These are phyloP conservation scores for Tylopilus felleus DNA, from an alignment of 768 basidiomycete species.

Conservation along the genomic window DNA sequence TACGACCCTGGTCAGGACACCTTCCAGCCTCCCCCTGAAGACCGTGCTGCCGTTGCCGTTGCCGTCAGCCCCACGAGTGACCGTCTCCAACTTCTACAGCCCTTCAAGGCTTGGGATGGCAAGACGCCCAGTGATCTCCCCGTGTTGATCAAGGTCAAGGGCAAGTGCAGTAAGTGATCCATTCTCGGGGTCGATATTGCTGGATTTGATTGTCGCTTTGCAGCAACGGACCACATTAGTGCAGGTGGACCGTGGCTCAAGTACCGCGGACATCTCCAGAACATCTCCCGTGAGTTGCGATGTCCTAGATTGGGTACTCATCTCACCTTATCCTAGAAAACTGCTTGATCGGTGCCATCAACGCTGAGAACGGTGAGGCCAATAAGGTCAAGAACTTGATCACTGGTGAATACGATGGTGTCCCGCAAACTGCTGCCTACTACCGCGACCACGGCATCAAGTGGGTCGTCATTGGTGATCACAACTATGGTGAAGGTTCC, in stretches of 20 bases:
- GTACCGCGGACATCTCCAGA: constrained; percentile 97
- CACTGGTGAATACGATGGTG: constrained; percentile 80
- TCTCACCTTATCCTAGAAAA: constrained; percentile 56
- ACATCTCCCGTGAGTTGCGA: constrained; percentile 79
- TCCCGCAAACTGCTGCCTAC: constrained; percentile 80
- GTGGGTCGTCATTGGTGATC: constrained; percentile 97
- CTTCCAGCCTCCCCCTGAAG: constrained; percentile 89
- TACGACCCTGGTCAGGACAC: constrained; percentile 98
- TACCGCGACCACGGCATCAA: constrained; percentile 90
- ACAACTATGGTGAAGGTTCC: constrained; percentile 97
- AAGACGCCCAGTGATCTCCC: constrained; percentile 88
- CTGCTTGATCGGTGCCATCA: constrained; percentile 97
- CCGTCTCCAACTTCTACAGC: constrained; percentile 85
- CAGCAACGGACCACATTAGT: constrained; percentile 90
- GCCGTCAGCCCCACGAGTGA: constrained; percentile 83
- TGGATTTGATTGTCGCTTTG: constrained; percentile 3
- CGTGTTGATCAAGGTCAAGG: constrained; percentile 95
- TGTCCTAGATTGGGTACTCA: neutral
- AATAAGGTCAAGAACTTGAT: constrained; percentile 93
- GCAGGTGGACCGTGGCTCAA: constrained; percentile 99
- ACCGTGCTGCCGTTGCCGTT: constrained; percentile 81
- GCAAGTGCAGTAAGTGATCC: constrained; percentile 88
- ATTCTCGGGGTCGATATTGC: neutral
- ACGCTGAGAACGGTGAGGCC: constrained; percentile 90
- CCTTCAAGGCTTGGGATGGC: constrained; percentile 92